Conservation (phyloP, 495 filamentous ascomycete genomes). For the Hyphodiscus hymeniophilus region DNA sequence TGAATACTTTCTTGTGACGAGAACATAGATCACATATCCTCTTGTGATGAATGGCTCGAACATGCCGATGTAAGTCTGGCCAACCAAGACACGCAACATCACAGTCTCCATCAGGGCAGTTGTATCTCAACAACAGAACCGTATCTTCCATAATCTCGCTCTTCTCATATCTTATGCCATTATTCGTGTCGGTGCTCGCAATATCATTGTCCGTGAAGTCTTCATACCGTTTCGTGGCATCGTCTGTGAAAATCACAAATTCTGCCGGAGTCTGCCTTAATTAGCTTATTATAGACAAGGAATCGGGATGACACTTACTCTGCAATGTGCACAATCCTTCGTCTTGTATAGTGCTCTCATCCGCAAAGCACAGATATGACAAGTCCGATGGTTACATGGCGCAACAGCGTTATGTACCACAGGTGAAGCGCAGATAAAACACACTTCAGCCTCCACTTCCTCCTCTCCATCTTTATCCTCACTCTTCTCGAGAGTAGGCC, state of each 20-base stretch:
- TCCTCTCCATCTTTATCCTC: slow-evolving; percentile 28
- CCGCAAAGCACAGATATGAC: slow-evolving; percentile 88
- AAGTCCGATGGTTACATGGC: slow-evolving; percentile 91
- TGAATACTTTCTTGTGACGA: slow-evolving; percentile 94
- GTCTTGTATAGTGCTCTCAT: slow-evolving; percentile 91
- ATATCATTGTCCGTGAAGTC: slow-evolving; percentile 71
- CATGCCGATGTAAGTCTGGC: slow-evolving; percentile 90
- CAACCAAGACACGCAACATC: slow-evolving; percentile 87
- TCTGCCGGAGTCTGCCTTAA: slow-evolving; percentile 58
- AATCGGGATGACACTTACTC: slow-evolving; percentile 46
- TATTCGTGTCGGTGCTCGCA: slow-evolving; percentile 63
- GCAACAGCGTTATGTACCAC: slow-evolving; percentile 78
- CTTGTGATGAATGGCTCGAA: slow-evolving; percentile 69
- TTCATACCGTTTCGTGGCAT: slow-evolving; percentile 68
- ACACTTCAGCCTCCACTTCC: slow-evolving; percentile 68
- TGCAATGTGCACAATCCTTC: slow-evolving; percentile 88
- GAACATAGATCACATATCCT: slow-evolving; percentile 95
- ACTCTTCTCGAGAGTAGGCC: background rate
- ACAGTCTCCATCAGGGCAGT: slow-evolving; percentile 80
- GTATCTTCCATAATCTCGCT: slow-evolving; percentile 84
- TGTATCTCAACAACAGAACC: slow-evolving; percentile 79
- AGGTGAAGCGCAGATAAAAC: slow-evolving; percentile 91
- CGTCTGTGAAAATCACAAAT: slow-evolving; percentile 87
- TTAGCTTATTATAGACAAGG: background rate
- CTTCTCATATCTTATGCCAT: slow-evolving; percentile 86